Conservation (phyloP, 148 eudicot species). For the Tetragonia tetragonoides region DNA sequence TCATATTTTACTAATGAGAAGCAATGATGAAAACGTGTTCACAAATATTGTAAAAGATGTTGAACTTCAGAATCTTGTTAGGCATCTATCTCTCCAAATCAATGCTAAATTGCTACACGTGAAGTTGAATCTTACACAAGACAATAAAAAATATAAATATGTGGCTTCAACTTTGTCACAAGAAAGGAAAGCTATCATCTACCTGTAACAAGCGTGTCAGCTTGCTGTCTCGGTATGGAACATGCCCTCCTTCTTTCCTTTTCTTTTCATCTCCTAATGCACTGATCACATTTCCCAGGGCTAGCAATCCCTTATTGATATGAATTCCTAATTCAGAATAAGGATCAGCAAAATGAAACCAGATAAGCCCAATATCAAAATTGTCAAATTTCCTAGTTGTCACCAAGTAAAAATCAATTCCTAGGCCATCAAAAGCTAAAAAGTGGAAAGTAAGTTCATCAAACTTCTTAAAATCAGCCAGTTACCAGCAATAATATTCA, state of each 20-base stretch:
- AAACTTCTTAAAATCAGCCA: background rate
- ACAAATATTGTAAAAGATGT: background rate
- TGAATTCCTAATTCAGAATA: slow-evolving; percentile 59
- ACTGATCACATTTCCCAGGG: slow-evolving; percentile 96
- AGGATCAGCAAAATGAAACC: background rate
- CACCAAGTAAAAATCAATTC: background rate
- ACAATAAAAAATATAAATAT: background rate
- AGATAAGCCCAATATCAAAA: background rate
- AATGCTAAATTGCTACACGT: background rate
- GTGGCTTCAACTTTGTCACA: background rate
- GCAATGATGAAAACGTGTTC: background rate
- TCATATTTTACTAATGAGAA: background rate
- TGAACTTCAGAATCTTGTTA: background rate
- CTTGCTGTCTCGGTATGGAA: slow-evolving; percentile 96
- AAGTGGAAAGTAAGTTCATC: background rate
- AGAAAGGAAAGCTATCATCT: background rate
- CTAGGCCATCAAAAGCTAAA: background rate
- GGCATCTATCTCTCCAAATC: background rate
- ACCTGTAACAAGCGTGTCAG: slow-evolving; percentile 91
- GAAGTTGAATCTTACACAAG: background rate
- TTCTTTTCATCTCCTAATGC: slow-evolving; percentile 97
- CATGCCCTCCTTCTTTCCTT: slow-evolving; percentile 96
- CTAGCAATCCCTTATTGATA: slow-evolving; percentile 88
- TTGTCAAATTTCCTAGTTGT: background rate
- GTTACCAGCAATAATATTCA: background rate